phyloP scores from a whole-genome alignment of 768 basidiomycete genomes.

The Xerocomellus dryophilus region DNA sequence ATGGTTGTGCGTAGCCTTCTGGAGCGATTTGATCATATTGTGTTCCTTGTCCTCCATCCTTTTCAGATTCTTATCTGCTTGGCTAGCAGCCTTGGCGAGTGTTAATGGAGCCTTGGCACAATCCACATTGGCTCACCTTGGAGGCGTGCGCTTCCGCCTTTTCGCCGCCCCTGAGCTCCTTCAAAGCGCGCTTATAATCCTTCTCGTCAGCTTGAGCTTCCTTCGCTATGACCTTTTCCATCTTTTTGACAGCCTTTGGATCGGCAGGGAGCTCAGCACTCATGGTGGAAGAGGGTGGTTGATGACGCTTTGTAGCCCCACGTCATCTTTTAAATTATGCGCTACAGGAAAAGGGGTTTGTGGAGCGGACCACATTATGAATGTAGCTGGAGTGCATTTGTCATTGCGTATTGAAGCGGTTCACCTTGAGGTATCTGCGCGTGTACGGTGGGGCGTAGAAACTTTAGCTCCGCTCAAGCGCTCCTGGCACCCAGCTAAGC shows the following conservation, averaged over 20 bases:
- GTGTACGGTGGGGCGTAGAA: not conserved
- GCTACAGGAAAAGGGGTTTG: conserved; percentile 7
- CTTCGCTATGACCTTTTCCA: conserved; percentile 44
- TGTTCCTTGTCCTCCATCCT: conserved; percentile 53
- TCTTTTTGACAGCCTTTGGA: conserved; percentile 34
- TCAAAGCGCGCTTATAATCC: conserved; percentile 49
- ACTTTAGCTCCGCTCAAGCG: conserved; percentile 9
- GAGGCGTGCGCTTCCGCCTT: conserved; percentile 50
- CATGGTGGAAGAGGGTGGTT: conserved; percentile 19
- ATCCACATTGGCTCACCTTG: conserved; percentile 38
- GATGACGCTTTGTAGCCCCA: not conserved
- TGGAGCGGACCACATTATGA: not conserved
- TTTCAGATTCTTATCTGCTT: conserved; percentile 44
- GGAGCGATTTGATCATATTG: conserved; percentile 46
- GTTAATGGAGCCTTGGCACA: not conserved
- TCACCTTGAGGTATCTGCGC: not conserved
- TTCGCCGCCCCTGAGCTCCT: conserved; percentile 51
- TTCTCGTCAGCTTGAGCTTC: conserved; percentile 54
- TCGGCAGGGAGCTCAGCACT: conserved; percentile 14
- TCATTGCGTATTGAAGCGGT: not conserved
- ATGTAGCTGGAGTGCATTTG: conserved; percentile 3
- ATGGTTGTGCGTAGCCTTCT: conserved; percentile 52
- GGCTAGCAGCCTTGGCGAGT: conserved; percentile 38
- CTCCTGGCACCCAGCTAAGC: conserved; percentile 16
- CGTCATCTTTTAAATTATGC: not conserved